Evolutionary conservation across 1,284 basidiomycete species (phyloP), one percentile per base, ranked within the genome.

Genomic region (Xerocomus nothofagi): DNA sequence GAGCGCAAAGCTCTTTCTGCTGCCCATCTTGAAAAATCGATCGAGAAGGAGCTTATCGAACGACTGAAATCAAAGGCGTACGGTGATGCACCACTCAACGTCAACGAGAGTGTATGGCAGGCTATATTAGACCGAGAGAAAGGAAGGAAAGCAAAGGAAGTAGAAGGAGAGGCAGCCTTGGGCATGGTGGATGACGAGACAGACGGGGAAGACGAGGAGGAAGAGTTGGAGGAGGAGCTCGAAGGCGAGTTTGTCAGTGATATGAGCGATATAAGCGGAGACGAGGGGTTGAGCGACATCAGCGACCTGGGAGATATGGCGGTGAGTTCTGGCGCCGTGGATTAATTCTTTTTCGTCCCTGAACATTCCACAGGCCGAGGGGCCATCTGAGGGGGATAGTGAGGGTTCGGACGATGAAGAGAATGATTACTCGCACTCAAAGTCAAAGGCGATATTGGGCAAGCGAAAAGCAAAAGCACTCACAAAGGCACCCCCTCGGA

Each of bases 51-150:
- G 69, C 82, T 99, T 23, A 84, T 99, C 43, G 93, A 96, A 57
- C 88, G 97, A 30, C 79, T 99, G 26, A 96, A 97, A 73, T 88
- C 87, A 43, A 98, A 98, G 69, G 94, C 95, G 10, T 99, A 99
- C 66, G 96, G 97, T 41, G 97, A 99, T 64, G 91, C 92, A 26
- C 97, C 96, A 18, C 78, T 99, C 33, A 99, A 99, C 70, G 95
- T 99, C 56, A 99, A 99, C 71, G 97, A 99, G 73, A 87, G 82
- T 37, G 94, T 99, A 5, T 99, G 97, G 97, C 83, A 87, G 58
- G 84, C 88, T 6, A 86, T 98, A 36, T 73, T 98, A 42, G 91
- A 96, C 63, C 77, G 84, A 50, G 91, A 93, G 63, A 79, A 79
- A 59, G 70, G 71, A n/a, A 74, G 66, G 46, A 77, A 78, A 24